Base-by-base conservation (phyloP, 78 protist species). In the Dictyostelium firmibasis region DNA sequence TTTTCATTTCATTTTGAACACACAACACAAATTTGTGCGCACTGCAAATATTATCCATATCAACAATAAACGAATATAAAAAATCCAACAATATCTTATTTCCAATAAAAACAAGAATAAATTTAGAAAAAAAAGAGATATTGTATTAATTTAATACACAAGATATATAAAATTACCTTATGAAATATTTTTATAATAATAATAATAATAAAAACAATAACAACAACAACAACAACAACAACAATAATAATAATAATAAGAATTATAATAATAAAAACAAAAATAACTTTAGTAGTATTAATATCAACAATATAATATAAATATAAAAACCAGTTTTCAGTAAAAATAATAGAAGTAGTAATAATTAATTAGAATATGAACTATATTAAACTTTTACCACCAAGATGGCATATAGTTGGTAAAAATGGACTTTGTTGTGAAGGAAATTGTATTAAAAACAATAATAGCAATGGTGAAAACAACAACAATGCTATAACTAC, bases 361-460 rank as follows among this genome's bases (percentile, higher is more conserved):
- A n/a, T 4, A 31, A 77, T 4, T 44, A 47, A 2, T 50, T 4
- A n/a, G 47, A 79, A 79, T 41, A 53, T 33, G 36, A 31, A 53
- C 23, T 57, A 53, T 18, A 53, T 81, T 14, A 79, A 79, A 79
- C 25, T n/a, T 13, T 27, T 87, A 62, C 94, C 94, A 41, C 94
- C 94, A 81, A 89, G 94, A 79, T 89, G 94, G 94, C 94, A 89
- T 69, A 75, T 75, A 31, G 60, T 79, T 27, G 94, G 94, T 20
- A 89, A 57, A 81, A 47, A 81, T 44, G 94, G 94, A 18, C 20
- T 81, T 47, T 89, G 94, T 69, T 87, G 93, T 64, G 85, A 87
- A 14, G 85, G 85, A 6, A 62, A 6, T 29, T 89, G 94, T 29
- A 43, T 57, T 44, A 69, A 69, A 29, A 43, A 25, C n/a, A 75